Conservation (phyloP, 257 asterid species). For the Salvia hispanica region DNA sequence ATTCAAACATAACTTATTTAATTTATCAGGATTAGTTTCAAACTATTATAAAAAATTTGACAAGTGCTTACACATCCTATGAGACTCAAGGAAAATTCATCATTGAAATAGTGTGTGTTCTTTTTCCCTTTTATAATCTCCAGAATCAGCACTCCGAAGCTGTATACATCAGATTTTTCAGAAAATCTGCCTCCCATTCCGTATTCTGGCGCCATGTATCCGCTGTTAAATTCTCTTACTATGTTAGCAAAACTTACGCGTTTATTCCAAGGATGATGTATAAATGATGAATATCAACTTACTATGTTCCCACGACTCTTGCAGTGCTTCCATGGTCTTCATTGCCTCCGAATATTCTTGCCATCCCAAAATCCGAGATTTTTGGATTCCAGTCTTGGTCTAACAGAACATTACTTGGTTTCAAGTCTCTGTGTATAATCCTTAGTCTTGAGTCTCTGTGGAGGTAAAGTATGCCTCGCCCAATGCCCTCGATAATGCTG, state of each 20-base stretch:
- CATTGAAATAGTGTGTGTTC: slow-evolving; percentile 28
- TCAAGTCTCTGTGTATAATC: slow-evolving; percentile 61
- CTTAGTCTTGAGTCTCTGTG: slow-evolving; percentile 58
- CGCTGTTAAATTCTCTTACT: slow-evolving; percentile 35
- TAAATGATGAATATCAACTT: slow-evolving; percentile 14
- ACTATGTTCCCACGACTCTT: slow-evolving; percentile 68
- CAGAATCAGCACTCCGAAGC: neutral
- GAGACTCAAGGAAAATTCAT: slow-evolving; percentile 50
- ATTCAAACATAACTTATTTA: neutral
- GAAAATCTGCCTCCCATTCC: slow-evolving; percentile 56
- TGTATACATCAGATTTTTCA: slow-evolving; percentile 52
- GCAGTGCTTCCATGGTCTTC: slow-evolving; percentile 45
- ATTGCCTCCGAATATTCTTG: slow-evolving; percentile 49
- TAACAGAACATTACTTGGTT: slow-evolving; percentile 52
- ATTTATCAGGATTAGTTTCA: too few relatives aligned
- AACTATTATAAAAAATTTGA: too few relatives aligned
- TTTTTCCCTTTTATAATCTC: too few relatives aligned
- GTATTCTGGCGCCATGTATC: slow-evolving; percentile 77
- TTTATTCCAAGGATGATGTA: too few relatives aligned
- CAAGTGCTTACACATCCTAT: slow-evolving; percentile 45
- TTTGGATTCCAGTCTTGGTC: slow-evolving; percentile 53
- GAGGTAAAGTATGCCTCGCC: slow-evolving; percentile 58
- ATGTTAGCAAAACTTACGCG: neutral
- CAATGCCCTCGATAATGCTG: slow-evolving; percentile 49
- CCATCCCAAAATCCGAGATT: slow-evolving; percentile 67